Evolutionary conservation across 257 asterid species (phyloP).

Genomic region (Verbascum thapsus): DNA sequence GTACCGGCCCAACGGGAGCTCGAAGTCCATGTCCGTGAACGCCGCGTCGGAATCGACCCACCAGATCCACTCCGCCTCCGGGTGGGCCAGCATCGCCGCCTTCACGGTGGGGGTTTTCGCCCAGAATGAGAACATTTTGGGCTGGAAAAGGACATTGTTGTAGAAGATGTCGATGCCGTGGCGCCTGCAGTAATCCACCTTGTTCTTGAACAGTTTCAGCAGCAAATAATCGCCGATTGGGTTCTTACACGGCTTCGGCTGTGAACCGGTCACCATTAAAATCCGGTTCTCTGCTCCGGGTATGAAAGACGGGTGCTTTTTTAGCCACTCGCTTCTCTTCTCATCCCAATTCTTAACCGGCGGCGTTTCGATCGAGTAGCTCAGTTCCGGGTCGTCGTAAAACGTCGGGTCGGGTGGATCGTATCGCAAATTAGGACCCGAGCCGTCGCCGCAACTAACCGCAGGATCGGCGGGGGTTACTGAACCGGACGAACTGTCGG

Average conservation of each 20-base stretch:
- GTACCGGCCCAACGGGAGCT: conserved; percentile 69
- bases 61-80: conserved; percentile 99
- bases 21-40: conserved; percentile 94
- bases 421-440: conserved; percentile 31
- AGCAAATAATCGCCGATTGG: conserved; percentile 84
- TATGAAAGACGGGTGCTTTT: conserved; percentile 65
- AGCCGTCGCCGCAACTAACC: conserved; percentile 1
- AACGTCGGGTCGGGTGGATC: conserved; percentile 67
- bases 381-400: conserved; percentile 76
- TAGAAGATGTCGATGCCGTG: conserved; percentile 89
- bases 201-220: conserved; percentile 80
- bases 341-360: conserved; percentile 72
- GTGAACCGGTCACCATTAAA: conserved; percentile 88
- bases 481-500: conserved; percentile 25
- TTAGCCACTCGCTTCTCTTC: conserved; percentile 70
- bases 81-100: conserved; percentile 96
- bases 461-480: conserved; percentile 12
- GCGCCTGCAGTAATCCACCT: conserved; percentile 88
- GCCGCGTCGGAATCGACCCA: conserved; percentile 99
- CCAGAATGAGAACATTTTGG: conserved; percentile 90
- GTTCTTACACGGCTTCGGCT: conserved; percentile 77
- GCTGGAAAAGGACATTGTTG: conserved; percentile 73
- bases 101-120: conserved; percentile 79
- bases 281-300: conserved; percentile 55
- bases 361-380: conserved; percentile 63